A percentile compares a stretch with the other conserved stretches of the same genome.
phyloP scores from a whole-genome alignment of 75 land plant genomes.

The Azolla pinnata region DNA sequence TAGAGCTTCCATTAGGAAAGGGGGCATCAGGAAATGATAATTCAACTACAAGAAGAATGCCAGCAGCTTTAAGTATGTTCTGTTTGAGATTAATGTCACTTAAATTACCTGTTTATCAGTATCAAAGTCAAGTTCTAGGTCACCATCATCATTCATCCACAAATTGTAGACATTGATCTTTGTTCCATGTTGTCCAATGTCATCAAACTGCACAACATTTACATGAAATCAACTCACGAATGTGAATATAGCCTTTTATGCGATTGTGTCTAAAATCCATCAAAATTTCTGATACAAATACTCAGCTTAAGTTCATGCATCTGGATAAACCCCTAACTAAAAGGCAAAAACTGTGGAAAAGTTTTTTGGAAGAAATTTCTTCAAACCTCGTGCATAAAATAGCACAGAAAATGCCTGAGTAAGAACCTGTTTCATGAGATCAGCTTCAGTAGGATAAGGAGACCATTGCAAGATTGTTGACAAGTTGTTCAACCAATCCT shows the following conservation, averaged over 20 bases:
- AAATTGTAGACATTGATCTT: conserved; percentile 72
- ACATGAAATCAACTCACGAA: not conserved
- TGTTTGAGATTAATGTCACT: not conserved
- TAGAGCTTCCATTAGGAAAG: not conserved
- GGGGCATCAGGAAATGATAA: not conserved
- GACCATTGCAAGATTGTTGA: conserved; percentile 51
- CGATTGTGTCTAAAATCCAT: not conserved
- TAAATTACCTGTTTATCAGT: conserved; percentile 60
- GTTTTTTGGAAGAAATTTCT: not conserved
- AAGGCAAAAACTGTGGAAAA: not conserved
- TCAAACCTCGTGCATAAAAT: no score
- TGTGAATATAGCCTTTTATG: not conserved
- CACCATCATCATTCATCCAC: conserved; percentile 72
- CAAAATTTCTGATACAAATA: not conserved
- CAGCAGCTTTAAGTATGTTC: not conserved
- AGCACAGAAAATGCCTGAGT: not conserved
- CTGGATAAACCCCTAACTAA: not conserved
- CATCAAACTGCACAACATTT: conserved; percentile 51
- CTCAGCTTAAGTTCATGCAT: not conserved
- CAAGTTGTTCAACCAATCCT: conserved; percentile 44
- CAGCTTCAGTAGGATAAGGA: conserved; percentile 45
- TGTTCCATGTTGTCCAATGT: conserved; percentile 81
- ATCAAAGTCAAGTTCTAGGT: conserved; percentile 81
- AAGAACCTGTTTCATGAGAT: conserved; percentile 25
- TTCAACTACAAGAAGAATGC: not conserved